Base-by-base conservation (phyloP, 805 yeast genomes). In the Dipodascus albidus region DNA sequence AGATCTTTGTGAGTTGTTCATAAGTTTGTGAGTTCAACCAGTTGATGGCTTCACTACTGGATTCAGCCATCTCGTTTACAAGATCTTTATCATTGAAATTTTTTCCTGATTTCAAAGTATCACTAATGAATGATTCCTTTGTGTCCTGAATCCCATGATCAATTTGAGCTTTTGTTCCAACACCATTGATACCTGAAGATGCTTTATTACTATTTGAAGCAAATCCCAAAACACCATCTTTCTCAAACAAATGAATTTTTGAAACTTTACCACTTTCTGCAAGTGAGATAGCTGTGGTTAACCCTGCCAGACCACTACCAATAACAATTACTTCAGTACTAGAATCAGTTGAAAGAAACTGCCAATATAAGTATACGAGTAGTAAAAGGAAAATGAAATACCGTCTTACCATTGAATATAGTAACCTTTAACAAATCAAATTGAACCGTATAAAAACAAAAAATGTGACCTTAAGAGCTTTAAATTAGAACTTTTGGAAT, bases 121-220 rank as follows among this genome's bases (percentile, higher is more conserved):
- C 95, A 3, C 76, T 65, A 54, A 77, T 76, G 63, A 87, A 87
- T 51, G 72, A 69, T 21, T 78, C 78, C 2, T 77, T 78, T 1
- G 80, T 70, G 62, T 87, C 95, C 31, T 70, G 64, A 42, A 82
- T 74, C 4, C 71, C 64, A 33, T 72, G 65, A 4, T 66, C 67
- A 35, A 72, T 69, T 63, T 85, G 96, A 2, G 84, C 78, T 17
- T 75, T 62, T 0, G 95, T 83, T 38, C 74, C 69, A 0, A 86
- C 82, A n/a, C 93, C 96, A 61, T 81, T 81, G 58, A 81, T 81
- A 3, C 86, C 86, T 0, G 82, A 77, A 0, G 85, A 79, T 1
- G 85, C 85, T 62, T 81, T 81, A 22, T 82, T 81, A 50, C 83
- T 77, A 61, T 81, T 81, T 1, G 85, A 85, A 49, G 84, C 81